Evolutionary conservation across 805 yeast species (phyloP).

Genomic region (Starmerella etchellsii): DNA sequence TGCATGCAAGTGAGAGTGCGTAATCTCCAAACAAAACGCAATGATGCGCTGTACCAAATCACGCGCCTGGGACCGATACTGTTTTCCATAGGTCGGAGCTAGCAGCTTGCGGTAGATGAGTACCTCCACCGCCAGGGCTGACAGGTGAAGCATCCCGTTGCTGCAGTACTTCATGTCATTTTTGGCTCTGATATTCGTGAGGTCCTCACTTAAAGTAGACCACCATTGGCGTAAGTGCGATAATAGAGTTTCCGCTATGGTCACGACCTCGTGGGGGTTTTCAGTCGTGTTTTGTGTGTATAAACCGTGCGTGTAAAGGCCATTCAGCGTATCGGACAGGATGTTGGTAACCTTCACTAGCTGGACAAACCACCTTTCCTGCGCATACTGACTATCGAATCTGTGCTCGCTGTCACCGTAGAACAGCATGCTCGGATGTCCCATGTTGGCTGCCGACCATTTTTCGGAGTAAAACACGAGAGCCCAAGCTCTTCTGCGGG

Average conservation of each 20-base stretch:
- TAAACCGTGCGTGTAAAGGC: constrained; percentile 17
- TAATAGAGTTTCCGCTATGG: constrained; percentile 12
- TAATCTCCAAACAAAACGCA: constrained; percentile 24
- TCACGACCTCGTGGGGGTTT: constrained; percentile 8
- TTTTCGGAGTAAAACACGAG: constrained; percentile 27
- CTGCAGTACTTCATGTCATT: constrained; percentile 22
- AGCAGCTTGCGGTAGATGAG: constrained; percentile 23
- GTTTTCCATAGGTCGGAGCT: constrained; percentile 19
- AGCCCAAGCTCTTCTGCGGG: constrained; percentile 28
- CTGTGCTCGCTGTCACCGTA: neutral
- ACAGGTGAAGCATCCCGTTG: constrained; percentile 25
- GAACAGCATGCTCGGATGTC: constrained; percentile 24
- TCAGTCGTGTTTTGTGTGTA: too few relatives aligned
- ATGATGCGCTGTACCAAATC: constrained; percentile 24
- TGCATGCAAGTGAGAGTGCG: constrained; percentile 27
- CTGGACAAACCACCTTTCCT: constrained; percentile 24
- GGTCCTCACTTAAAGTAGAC: constrained; percentile 20
- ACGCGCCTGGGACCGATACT: constrained; percentile 22
- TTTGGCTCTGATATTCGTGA: constrained; percentile 21
- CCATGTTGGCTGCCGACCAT: constrained; percentile 27
- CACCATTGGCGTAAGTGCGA: constrained; percentile 21
- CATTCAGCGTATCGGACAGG: constrained; percentile 21
- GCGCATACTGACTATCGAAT: constrained; percentile 17
- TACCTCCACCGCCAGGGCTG: constrained; percentile 24
- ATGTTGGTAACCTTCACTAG: constrained; percentile 22